These are phyloP conservation scores for Aspergillus mulundensis DNA, from an alignment of 495 filamentous ascomycete species.

Conservation along the genomic window DNA sequence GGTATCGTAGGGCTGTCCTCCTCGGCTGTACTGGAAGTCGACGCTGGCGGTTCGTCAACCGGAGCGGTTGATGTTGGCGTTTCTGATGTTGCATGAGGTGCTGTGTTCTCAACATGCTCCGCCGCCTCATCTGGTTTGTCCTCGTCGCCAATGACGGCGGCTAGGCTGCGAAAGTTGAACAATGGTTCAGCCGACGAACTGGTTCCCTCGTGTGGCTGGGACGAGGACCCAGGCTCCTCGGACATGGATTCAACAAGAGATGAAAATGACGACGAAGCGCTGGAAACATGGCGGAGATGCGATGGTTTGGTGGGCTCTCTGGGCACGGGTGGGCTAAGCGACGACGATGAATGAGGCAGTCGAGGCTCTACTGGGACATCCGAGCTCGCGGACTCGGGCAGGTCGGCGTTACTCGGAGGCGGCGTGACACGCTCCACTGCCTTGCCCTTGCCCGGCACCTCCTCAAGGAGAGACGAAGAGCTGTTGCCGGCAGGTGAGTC, in stretches of 20 bases:
- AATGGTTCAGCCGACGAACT: conserved; percentile 65
- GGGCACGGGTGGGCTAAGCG: conserved; percentile 20
- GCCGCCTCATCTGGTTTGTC: conserved; percentile 44
- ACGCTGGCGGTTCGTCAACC: conserved; percentile 14
- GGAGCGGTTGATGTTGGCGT: conserved; percentile 21
- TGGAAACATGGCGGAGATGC: conserved; percentile 75
- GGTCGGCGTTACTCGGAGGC: background rate
- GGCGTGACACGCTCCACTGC: conserved; percentile 58
- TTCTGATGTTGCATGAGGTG: conserved; percentile 13
- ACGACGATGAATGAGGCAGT: background rate
- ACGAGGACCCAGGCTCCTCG: conserved; percentile 33
- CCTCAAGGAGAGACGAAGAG: conserved; percentile 38
- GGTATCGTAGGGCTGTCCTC: conserved; percentile 14
- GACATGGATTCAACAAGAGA: conserved; percentile 63
- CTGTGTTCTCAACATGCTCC: conserved; percentile 42
- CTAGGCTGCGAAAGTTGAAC: conserved; percentile 89
- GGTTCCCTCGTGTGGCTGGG: conserved; percentile 39
- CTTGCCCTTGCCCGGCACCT: conserved; percentile 70
- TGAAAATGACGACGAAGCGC: conserved; percentile 75
- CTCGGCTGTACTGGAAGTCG: conserved; percentile 5
- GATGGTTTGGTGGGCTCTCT: conserved; percentile 51
- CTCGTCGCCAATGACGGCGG: conserved; percentile 74
- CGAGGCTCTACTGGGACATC: background rate
- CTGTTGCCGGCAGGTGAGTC: conserved; percentile 33
- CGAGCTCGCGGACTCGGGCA: background rate